Percentiles rank a stretch among this genome's conserved stretches.
phyloP scores from a whole-genome alignment of 176 grass and related monocot species.

The Poa annua region DNA sequence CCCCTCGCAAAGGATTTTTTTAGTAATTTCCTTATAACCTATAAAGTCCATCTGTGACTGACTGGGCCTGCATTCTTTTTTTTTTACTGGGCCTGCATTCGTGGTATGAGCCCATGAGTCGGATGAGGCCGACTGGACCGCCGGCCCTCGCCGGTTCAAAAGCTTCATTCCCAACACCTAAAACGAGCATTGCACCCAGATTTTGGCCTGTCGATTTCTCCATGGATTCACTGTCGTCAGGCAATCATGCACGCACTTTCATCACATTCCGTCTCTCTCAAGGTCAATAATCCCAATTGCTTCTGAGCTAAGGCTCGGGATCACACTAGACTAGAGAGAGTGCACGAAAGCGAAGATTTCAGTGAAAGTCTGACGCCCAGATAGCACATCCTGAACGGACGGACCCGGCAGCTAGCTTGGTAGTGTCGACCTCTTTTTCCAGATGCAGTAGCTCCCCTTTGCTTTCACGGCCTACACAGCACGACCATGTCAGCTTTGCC shows the following conservation, averaged over 20 bases:
- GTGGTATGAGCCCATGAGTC: background rate
- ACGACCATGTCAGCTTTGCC: constrained; percentile 41
- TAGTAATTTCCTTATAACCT: too few species aligned
- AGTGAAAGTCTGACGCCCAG: too few species aligned
- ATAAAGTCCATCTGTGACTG: too few species aligned
- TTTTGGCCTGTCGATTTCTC: background rate
- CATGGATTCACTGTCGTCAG: background rate
- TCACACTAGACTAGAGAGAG: background rate
- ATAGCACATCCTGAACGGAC: too few species aligned
- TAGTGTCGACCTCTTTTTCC: background rate
- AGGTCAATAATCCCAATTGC: constrained; percentile 36
- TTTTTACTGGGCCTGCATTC: background rate
- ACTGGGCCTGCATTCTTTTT: background rate
- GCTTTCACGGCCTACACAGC: constrained; percentile 17
- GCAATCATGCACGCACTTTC: constrained; percentile 28
- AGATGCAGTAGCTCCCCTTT: background rate
- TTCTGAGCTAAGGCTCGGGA: constrained; percentile 50
- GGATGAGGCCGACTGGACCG: background rate
- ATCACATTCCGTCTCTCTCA: background rate
- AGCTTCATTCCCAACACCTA: background rate
- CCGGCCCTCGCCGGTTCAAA: background rate
- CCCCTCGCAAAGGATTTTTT: too few species aligned
- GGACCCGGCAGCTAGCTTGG: too few species aligned
- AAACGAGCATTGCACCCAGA: background rate
- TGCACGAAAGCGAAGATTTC: background rate